Percentiles rank a stretch among this genome's conserved stretches.
Conservation (phyloP, 2,329 filamentous ascomycete species). For the Scytalidium sp. region DNA sequence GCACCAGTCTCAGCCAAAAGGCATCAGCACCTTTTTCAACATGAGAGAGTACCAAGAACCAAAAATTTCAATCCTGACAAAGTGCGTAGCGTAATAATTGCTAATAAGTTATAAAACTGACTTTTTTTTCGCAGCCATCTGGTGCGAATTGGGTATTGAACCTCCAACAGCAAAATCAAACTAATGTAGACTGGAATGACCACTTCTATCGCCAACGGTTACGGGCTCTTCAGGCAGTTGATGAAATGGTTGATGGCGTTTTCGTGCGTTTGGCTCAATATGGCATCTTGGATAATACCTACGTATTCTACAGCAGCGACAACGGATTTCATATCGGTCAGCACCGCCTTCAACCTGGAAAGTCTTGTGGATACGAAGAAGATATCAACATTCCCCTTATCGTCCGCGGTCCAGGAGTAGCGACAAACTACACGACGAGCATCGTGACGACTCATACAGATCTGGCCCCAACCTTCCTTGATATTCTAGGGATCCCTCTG, state of each 20-base stretch:
- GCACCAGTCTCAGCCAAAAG: constrained; percentile 56
- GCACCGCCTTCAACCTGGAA: constrained; percentile 47
- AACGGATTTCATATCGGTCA: constrained; percentile 52
- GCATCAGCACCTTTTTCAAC: constrained; percentile 60
- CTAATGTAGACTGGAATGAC: constrained; percentile 45
- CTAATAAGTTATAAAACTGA: background rate
- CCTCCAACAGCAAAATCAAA: constrained; percentile 37
- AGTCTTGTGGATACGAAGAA: constrained; percentile 47
- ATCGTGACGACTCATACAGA: constrained; percentile 54
- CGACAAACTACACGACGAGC: constrained; percentile 33
- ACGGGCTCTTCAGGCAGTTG: constrained; percentile 50
- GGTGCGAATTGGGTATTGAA: constrained; percentile 46
- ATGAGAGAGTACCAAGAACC: constrained; percentile 57
- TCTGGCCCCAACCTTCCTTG: constrained; percentile 47
- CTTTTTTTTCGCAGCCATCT: constrained; percentile 30
- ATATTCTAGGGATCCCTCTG: constrained; percentile 30
- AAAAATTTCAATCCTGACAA: constrained; percentile 64
- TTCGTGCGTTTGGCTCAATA: constrained; percentile 38
- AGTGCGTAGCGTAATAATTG: constrained; percentile 30
- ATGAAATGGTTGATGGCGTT: constrained; percentile 50
- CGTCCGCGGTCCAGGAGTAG: constrained; percentile 55
- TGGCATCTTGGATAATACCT: constrained; percentile 41
- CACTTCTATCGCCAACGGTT: constrained; percentile 50
- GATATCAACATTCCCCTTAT: constrained; percentile 52
- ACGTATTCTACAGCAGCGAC: constrained; percentile 58